Evolutionary conservation across 1,139 yeast species (phyloP).

Genomic region (Zygoascus hellenicus): DNA sequence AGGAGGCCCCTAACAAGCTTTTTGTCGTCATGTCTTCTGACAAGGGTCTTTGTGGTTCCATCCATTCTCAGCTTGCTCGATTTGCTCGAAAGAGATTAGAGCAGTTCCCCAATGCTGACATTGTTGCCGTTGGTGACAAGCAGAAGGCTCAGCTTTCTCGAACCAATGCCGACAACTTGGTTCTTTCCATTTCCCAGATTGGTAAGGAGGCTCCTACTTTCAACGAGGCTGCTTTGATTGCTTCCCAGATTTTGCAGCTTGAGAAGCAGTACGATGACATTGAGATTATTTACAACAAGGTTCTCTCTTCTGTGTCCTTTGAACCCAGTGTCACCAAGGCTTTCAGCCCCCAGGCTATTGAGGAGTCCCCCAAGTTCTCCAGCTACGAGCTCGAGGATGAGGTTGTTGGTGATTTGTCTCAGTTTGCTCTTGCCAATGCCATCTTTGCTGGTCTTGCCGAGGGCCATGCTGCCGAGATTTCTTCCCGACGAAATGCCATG

Average conservation of each 20-base stretch:
- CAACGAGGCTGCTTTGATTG: slow-evolving; percentile 79
- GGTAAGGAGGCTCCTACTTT: slow-evolving; percentile 98
- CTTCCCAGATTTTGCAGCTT: slow-evolving; percentile 69
- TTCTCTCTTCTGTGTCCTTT: slow-evolving; percentile 80
- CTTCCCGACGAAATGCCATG: slow-evolving; percentile 99
- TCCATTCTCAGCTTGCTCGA: slow-evolving; percentile 91
- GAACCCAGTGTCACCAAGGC: slow-evolving; percentile 73
- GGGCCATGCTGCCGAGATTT: slow-evolving; percentile 96
- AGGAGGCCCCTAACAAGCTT: slow-evolving; percentile 47
- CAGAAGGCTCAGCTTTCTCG: slow-evolving; percentile 82
- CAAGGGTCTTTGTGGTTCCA: slow-evolving; percentile 98
- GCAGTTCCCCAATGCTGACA: slow-evolving; percentile 64
- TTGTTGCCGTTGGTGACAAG: slow-evolving; percentile 92
- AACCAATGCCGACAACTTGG: slow-evolving; percentile 64
- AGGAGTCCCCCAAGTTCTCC: slow-evolving; percentile 79
- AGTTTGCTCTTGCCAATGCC: slow-evolving; percentile 86
- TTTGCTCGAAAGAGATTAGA: slow-evolving; percentile 67
- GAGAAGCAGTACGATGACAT: slow-evolving; percentile 59
- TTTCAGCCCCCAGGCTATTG: slow-evolving; percentile 67
- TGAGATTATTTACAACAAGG: slow-evolving; percentile 82
- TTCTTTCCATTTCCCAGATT: slow-evolving; percentile 77
- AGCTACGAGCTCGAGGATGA: slow-evolving; percentile 81
- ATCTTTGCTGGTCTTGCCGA: slow-evolving; percentile 91
- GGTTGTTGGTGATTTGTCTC: slow-evolving; percentile 49
- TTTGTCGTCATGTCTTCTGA: slow-evolving; percentile 88